These are phyloP conservation scores for Phaeosphaeriaceae sp. DNA, from an alignment of 2,329 filamentous ascomycete genomes.

Conservation along the genomic window DNA sequence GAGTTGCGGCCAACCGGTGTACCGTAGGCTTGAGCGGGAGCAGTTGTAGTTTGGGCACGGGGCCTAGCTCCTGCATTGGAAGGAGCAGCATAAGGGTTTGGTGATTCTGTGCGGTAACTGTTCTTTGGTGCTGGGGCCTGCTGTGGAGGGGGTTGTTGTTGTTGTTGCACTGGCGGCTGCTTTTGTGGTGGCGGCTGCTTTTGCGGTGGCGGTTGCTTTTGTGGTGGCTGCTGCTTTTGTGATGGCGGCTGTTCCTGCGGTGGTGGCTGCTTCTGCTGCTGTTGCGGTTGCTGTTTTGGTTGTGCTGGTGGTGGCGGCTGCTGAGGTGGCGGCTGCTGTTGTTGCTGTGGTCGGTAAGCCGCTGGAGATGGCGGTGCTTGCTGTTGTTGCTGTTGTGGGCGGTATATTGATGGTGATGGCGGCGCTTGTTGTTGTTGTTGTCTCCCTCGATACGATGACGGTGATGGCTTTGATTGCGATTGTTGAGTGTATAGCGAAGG, in stretches of 20 bases:
- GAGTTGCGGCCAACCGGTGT: conserved; percentile 41
- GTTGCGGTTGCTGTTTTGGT: conserved; percentile 19
- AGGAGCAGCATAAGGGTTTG: conserved; percentile 64
- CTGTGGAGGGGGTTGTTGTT: conserved; percentile 4
- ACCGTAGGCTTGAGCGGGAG: conserved; percentile 42
- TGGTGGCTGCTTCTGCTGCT: neutral
- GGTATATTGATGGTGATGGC: neutral
- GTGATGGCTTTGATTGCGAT: conserved; percentile 18
- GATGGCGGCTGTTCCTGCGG: conserved; percentile 14
- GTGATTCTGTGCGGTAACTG: conserved; percentile 52
- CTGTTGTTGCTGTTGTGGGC: conserved; percentile 45
- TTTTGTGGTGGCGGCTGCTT: conserved; percentile 51
- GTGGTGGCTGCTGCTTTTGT: conserved; percentile 8
- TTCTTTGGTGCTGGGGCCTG: conserved; percentile 10
- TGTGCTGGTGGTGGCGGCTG: conserved; percentile 11
- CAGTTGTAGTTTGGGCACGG: conserved; percentile 48
- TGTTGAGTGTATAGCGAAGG: conserved; percentile 56
- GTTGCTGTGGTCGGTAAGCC: conserved; percentile 13
- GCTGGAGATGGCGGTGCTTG: conserved; percentile 38
- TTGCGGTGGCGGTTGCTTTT: conserved; percentile 16
- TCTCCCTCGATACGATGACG: conserved; percentile 17
- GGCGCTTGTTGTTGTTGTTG: conserved; percentile 19
- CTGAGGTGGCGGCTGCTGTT: conserved; percentile 7
- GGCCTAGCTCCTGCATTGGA: conserved; percentile 39
- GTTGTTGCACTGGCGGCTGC: conserved; percentile 27